A percentile compares a stretch with the other conserved stretches of the same genome.
These are phyloP conservation scores for Globisporangium apiculatum DNA, from an alignment of 352 stramenopile genomes.

Conservation along the genomic window DNA sequence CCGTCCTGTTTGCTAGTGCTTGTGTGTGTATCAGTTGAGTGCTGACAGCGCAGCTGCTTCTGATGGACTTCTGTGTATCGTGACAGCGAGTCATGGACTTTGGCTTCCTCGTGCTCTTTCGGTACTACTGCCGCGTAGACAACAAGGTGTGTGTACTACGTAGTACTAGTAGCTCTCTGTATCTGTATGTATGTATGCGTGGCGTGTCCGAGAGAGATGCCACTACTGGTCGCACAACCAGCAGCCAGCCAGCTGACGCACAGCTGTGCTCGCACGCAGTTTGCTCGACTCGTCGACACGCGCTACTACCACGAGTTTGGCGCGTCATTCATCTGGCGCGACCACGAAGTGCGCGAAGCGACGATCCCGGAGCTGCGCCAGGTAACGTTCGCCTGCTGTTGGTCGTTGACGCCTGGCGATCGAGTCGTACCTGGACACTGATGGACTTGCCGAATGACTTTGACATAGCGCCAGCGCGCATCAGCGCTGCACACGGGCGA, in stretches of 20 bases:
- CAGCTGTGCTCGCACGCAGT: constrained; percentile 11
- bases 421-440: too few relatives aligned
- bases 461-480: too few relatives aligned
- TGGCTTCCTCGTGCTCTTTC: constrained; percentile 54
- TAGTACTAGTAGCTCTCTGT: not conserved
- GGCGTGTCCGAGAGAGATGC: too few relatives aligned
- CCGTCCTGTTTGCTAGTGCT: not conserved
- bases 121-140: constrained; percentile 57
- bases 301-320: constrained; percentile 66
- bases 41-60: not conserved
- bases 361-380: constrained; percentile 26
- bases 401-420: not conserved
- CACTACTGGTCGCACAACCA: too few relatives aligned
- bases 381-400: constrained; percentile 13
- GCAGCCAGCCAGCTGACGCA: not conserved
- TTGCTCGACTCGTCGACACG: constrained; percentile 39
- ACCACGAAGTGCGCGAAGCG: constrained; percentile 37
- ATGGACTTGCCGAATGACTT: too few relatives aligned
- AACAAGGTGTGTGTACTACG: constrained; percentile 27
- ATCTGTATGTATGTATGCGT: not conserved
- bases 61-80: not conserved
- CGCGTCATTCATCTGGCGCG: constrained; percentile 41
- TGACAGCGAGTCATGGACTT: constrained; percentile 54
- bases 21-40: not conserved
- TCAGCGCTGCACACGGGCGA: too few relatives aligned